A percentile compares a stretch with the other conserved stretches of the same genome.
Evolutionary conservation across 495 filamentous ascomycete genomes (phyloP).

Genomic region (Chaetomium fimeti): DNA sequence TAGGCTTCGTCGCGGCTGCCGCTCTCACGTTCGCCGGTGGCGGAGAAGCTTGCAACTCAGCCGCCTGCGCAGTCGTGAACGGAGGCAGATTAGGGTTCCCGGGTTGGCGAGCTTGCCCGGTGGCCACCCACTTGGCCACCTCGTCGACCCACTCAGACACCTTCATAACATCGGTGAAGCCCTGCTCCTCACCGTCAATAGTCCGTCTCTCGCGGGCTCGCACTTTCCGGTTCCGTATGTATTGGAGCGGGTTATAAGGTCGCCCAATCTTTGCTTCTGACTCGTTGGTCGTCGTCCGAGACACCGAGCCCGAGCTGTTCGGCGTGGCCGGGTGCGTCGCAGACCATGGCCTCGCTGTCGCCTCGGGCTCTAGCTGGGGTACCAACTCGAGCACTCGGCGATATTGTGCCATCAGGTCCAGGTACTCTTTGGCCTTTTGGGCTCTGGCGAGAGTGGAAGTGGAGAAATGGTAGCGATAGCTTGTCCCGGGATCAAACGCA

Average conservation of each 20-base stretch:
- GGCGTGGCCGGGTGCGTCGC: slow-evolving; percentile 37
- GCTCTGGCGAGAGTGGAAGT: slow-evolving; percentile 73
- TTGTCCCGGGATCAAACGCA: slow-evolving; percentile 41
- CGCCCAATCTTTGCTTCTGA: slow-evolving; percentile 49
- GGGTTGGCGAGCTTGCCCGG: slow-evolving; percentile 31
- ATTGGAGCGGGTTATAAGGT: slow-evolving; percentile 81
- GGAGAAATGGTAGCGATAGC: slow-evolving; percentile 64
- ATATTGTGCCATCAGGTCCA: slow-evolving; percentile 80
- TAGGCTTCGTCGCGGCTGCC: slow-evolving; percentile 46
- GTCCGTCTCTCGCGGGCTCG: slow-evolving; percentile 67
- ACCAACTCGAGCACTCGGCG: slow-evolving; percentile 70
- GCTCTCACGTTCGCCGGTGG: slow-evolving; percentile 35
- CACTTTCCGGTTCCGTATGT: slow-evolving; percentile 78
- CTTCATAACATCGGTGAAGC: slow-evolving; percentile 68
- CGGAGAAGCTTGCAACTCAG: slow-evolving; percentile 35
- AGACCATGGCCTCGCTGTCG: slow-evolving; percentile 30
- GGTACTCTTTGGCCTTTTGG: slow-evolving; percentile 71
- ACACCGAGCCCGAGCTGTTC: slow-evolving; percentile 26
- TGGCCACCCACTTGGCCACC: slow-evolving; percentile 55
- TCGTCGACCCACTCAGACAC: slow-evolving; percentile 74
- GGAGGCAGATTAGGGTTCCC: slow-evolving; percentile 58
- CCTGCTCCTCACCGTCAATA: slow-evolving; percentile 68
- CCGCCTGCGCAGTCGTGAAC: slow-evolving; percentile 47
- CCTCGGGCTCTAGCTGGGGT: slow-evolving; percentile 61
- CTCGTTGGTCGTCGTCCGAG: slow-evolving; percentile 19